Evolutionary conservation across 371 early-diverging fungal genomes (phyloP).

Genomic region (Mortierella sp.): DNA sequence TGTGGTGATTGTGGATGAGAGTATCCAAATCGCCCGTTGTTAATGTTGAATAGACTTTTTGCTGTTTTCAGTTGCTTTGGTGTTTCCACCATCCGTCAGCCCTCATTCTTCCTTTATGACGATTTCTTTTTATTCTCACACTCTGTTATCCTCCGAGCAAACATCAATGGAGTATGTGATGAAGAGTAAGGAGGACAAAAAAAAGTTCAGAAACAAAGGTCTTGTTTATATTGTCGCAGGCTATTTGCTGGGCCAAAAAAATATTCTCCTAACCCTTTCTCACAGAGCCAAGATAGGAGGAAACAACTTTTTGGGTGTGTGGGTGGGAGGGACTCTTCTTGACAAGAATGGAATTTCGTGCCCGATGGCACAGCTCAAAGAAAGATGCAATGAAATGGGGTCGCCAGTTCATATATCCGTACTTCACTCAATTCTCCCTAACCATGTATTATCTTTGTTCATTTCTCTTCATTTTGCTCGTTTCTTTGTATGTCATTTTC

Average conservation of each 20-base stretch:
- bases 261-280: not conserved
- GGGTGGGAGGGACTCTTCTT: not conserved
- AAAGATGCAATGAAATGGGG: not conserved
- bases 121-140: not conserved
- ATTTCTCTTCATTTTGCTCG: not conserved
- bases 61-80: not conserved
- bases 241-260: not conserved
- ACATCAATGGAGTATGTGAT: not conserved
- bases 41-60: conserved; percentile 7
- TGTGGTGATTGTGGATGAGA: not conserved
- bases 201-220: conserved; percentile 3
- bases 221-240: not conserved
- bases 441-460: not conserved
- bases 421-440: not conserved
- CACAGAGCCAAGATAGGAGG: not conserved
- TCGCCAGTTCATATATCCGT: not conserved
- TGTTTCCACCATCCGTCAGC: not conserved
- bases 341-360: conserved; percentile 12
- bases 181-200: not conserved
- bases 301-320: not conserved
- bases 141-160: not conserved
- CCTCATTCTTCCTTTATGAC: not conserved
- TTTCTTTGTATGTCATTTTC: not conserved
- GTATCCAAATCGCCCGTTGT: conserved; percentile 2
- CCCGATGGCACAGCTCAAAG: conserved; percentile 8